These are phyloP conservation scores for Candida andamanensis DNA, from an alignment of 805 yeast species.

Conservation along the genomic window DNA sequence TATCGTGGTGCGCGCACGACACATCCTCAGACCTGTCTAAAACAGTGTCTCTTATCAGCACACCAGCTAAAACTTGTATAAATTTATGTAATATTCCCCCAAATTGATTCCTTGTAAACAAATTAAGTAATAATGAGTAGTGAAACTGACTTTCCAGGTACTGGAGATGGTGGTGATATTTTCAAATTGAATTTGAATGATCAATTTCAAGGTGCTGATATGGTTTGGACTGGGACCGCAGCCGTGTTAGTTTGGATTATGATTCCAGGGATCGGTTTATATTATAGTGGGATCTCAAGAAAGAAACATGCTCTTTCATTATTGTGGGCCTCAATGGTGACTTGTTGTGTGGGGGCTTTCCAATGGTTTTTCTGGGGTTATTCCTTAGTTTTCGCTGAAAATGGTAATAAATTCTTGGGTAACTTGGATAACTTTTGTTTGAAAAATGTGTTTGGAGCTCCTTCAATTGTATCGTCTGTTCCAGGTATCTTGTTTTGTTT, in stretches of 20 bases:
- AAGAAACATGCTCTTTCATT: conserved; percentile 94
- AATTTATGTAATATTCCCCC: too few relatives aligned
- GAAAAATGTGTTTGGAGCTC: conserved; percentile 77
- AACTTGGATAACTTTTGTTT: conserved; percentile 75
- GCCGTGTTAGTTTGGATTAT: conserved; percentile 86
- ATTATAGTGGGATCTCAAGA: conserved; percentile 90
- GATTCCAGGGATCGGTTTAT: conserved; percentile 93
- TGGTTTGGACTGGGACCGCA: conserved; percentile 82
- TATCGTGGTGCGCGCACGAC: too few relatives aligned
- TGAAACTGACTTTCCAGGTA: conserved; percentile 44
- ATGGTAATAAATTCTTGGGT: conserved; percentile 66
- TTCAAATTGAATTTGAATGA: conserved; percentile 66
- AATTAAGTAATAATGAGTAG: conserved; percentile 8
- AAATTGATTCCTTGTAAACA: background rate
- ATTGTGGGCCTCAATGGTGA: conserved; percentile 91
- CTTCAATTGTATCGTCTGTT: conserved; percentile 58
- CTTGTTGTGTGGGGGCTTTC: conserved; percentile 74
- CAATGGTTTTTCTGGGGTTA: conserved; percentile 99
- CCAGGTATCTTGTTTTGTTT: conserved; percentile 89
- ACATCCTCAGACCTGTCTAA: too few relatives aligned
- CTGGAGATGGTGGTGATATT: conserved; percentile 78
- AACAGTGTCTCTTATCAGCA: too few relatives aligned
- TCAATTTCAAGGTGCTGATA: conserved; percentile 67
- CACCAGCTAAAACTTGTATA: too few relatives aligned
- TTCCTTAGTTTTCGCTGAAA: conserved; percentile 77